phyloP scores from a whole-genome alignment of 805 yeast genomes.

The Candida sithepensis region DNA sequence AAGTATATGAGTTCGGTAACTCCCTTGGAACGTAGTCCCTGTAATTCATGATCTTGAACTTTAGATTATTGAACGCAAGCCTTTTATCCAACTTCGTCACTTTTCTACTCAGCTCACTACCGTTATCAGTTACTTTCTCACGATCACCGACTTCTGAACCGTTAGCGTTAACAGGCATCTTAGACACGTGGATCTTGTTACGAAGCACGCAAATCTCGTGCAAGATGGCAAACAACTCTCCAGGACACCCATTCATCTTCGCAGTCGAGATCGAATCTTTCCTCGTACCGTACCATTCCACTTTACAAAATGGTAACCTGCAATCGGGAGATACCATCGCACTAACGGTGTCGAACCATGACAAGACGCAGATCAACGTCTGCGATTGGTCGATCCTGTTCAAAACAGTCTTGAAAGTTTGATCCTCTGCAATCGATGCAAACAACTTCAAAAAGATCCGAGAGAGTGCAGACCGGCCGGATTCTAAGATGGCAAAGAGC shows the following conservation, averaged over 20 bases:
- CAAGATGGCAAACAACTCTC: conserved; percentile 48
- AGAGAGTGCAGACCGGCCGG: conserved; percentile 50
- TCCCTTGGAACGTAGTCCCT: conserved; percentile 41
- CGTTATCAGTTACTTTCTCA: background rate
- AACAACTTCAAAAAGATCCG: conserved; percentile 47
- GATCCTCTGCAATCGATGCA: conserved; percentile 46
- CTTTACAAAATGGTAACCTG: conserved; percentile 49
- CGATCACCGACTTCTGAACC: no score
- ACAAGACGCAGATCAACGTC: conserved; percentile 45
- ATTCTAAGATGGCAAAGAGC: conserved; percentile 49
- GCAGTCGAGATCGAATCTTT: conserved; percentile 43
- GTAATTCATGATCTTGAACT: conserved; percentile 37
- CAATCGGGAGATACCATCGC: conserved; percentile 57
- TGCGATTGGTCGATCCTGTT: conserved; percentile 47
- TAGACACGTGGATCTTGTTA: conserved; percentile 6
- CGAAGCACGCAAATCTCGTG: conserved; percentile 40
- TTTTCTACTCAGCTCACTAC: conserved; percentile 1
- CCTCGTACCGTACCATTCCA: conserved; percentile 49
- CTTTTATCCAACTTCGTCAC: background rate
- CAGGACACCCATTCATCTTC: conserved; percentile 59
- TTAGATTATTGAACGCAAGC: conserved; percentile 28
- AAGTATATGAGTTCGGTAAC: conserved; percentile 28
- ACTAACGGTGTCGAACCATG: conserved; percentile 59
- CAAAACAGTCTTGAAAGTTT: conserved; percentile 39
- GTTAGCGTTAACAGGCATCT: background rate